Evolutionary conservation across 257 asterid genomes (phyloP).

Genomic region (Sherardia arvensis): DNA sequence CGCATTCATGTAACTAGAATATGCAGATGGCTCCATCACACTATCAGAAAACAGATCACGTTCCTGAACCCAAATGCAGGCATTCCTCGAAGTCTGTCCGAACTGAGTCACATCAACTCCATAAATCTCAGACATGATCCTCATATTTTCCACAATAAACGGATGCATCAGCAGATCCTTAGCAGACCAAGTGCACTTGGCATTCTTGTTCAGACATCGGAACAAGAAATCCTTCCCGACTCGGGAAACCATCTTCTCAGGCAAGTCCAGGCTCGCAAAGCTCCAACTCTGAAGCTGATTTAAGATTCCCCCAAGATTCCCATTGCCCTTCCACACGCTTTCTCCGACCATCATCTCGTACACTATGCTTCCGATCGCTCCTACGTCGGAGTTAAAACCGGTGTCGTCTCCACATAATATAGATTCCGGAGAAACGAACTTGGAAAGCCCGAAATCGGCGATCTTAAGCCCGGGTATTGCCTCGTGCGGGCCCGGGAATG

Average conservation of each 20-base stretch:
- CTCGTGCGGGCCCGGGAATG: not conserved
- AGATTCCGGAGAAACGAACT: not conserved
- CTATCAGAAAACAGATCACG: not conserved
- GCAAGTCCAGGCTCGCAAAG: no score
- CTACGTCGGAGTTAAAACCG: not conserved
- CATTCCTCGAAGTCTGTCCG: not conserved
- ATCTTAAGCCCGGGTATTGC: not conserved
- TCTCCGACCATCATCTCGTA: not conserved
- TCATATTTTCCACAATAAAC: no score
- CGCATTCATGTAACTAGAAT: not conserved
- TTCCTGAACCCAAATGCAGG: not conserved
- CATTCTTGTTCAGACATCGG: not conserved
- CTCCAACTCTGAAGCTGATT: no score
- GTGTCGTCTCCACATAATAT: no score
- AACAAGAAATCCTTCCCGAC: not conserved
- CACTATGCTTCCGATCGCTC: not conserved
- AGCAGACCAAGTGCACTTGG: not conserved
- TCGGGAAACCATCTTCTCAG: not conserved
- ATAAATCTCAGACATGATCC: no score
- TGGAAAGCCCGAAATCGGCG: not conserved
- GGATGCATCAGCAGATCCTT: not conserved
- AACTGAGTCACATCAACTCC: not conserved
- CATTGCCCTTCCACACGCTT: not conserved
- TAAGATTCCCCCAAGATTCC: not conserved
- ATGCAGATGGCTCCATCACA: not conserved